A percentile compares a stretch with the other conserved stretches of the same genome.
Conservation (phyloP, 2,329 filamentous ascomycete genomes). For the Tolypocladium pustulatum region DNA sequence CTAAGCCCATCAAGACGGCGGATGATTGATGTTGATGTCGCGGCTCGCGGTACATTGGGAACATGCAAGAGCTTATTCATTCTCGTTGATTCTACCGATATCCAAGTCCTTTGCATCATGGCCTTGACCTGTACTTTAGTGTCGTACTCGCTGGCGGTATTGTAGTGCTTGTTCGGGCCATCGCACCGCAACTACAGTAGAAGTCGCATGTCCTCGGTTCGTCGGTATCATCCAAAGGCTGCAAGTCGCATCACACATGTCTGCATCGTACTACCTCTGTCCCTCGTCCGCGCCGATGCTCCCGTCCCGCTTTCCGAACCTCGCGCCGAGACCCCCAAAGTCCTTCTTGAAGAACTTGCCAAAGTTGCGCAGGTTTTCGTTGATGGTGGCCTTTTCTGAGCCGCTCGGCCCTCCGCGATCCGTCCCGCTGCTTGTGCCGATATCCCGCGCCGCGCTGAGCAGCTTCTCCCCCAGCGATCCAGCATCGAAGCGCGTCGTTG, state of each 20-base stretch:
- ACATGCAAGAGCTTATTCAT: background rate
- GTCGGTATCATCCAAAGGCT: background rate
- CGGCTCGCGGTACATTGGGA: background rate
- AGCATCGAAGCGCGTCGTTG: constrained; percentile 60
- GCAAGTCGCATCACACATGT: background rate
- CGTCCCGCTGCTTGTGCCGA: constrained; percentile 45
- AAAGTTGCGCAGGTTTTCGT: constrained; percentile 91
- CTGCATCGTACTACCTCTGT: constrained; percentile 9
- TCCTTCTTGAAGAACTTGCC: constrained; percentile 93
- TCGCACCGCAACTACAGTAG: background rate
- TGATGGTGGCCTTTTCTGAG: constrained; percentile 59
- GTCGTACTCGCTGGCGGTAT: background rate
- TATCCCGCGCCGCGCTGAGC: constrained; percentile 78
- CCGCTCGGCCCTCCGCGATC: constrained; percentile 20
- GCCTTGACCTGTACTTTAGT: background rate
- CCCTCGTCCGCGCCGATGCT: constrained; percentile 18
- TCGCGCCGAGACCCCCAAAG: constrained; percentile 62
- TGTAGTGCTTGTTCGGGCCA: background rate
- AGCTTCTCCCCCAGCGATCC: constrained; percentile 76
- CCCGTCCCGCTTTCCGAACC: constrained; percentile 56
- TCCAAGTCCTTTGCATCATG: background rate
- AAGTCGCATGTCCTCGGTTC: background rate
- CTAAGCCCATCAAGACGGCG: background rate
- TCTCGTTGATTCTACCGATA: background rate
- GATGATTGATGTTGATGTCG: background rate